phyloP scores from a whole-genome alignment of 768 basidiomycete species.

The Mrakia gelida region DNA sequence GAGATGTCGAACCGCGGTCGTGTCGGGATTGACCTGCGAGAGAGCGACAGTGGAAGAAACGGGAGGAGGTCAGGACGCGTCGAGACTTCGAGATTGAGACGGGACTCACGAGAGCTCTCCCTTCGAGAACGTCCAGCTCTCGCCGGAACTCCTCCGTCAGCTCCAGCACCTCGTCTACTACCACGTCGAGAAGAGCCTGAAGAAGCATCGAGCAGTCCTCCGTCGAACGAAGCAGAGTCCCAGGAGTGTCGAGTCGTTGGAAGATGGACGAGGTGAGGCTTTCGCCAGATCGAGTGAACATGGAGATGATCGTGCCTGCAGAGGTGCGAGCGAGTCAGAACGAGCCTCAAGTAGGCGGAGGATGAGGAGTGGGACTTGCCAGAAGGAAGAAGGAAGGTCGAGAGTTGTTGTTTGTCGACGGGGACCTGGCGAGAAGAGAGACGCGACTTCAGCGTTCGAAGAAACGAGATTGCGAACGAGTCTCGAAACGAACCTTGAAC shows the following conservation, averaged over 20 bases:
- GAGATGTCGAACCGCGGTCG: constrained; percentile 22
- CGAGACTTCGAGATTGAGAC: neutral
- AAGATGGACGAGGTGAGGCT: neutral
- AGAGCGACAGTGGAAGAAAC: neutral
- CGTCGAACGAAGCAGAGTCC: constrained; percentile 22
- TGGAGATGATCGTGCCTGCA: constrained; percentile 22
- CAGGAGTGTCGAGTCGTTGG: constrained; percentile 27
- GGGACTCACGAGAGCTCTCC: constrained; percentile 15
- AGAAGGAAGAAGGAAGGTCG: constrained; percentile 23
- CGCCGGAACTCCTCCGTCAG: constrained; percentile 16
- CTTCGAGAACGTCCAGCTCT: constrained; percentile 30
- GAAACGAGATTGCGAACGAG: neutral
- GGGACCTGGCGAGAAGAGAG: neutral
- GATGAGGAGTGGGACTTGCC: neutral
- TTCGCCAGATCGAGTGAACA: constrained; percentile 14
- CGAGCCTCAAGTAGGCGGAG: too few relatives aligned
- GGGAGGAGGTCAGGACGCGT: neutral
- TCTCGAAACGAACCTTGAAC: neutral
- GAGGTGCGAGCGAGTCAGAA: neutral
- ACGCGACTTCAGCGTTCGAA: neutral
- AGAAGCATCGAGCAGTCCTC: constrained; percentile 30
- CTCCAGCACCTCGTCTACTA: constrained; percentile 20
- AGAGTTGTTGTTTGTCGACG: constrained; percentile 26
- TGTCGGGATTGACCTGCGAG: constrained; percentile 23
- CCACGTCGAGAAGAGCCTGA: constrained; percentile 26